A percentile compares a stretch with the other conserved stretches of the same genome.
Evolutionary conservation across 2,329 filamentous ascomycete genomes (phyloP).

Genomic region (Sphaerulina vaccinii): DNA sequence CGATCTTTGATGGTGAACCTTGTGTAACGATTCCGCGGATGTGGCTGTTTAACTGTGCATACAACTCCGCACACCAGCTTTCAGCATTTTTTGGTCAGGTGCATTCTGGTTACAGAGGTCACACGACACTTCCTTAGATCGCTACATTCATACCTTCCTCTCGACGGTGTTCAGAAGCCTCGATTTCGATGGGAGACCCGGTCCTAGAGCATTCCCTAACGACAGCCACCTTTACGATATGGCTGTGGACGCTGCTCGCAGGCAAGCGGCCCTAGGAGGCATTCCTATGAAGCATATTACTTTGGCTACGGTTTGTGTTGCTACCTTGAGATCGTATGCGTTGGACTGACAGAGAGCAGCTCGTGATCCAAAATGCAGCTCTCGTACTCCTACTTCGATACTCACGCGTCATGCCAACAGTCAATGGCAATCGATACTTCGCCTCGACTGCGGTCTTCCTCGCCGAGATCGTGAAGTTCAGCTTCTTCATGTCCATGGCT

Average conservation of each 20-base stretch:
- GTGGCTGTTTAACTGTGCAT: slow-evolving; percentile 10
- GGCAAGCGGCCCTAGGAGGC: slow-evolving; percentile 45
- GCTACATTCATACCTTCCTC: neutral
- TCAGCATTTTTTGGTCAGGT: slow-evolving; percentile 2
- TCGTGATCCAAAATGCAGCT: slow-evolving; percentile 77
- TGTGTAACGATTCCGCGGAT: neutral
- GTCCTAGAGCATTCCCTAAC: slow-evolving; percentile 5
- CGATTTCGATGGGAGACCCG: slow-evolving; percentile 8
- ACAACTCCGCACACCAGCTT: neutral
- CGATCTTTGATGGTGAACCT: neutral
- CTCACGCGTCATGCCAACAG: slow-evolving; percentile 85
- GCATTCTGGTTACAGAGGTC: slow-evolving; percentile 5
- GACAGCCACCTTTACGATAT: slow-evolving; percentile 12
- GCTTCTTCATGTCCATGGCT: slow-evolving; percentile 80
- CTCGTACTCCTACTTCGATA: slow-evolving; percentile 88
- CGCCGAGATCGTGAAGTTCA: slow-evolving; percentile 87
- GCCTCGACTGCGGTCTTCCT: slow-evolving; percentile 92
- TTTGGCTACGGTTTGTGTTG: slow-evolving; percentile 55
- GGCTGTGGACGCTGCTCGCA: slow-evolving; percentile 21
- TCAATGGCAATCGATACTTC: slow-evolving; percentile 82
- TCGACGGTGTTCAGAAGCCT: neutral
- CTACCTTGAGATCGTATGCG: slow-evolving; percentile 12
- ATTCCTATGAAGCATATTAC: slow-evolving; percentile 68
- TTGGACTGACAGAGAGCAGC: slow-evolving; percentile 47
- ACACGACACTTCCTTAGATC: slow-evolving; percentile 16